Conservation (phyloP, 2,329 filamentous ascomycete genomes). For the Sporothrix sp. region DNA sequence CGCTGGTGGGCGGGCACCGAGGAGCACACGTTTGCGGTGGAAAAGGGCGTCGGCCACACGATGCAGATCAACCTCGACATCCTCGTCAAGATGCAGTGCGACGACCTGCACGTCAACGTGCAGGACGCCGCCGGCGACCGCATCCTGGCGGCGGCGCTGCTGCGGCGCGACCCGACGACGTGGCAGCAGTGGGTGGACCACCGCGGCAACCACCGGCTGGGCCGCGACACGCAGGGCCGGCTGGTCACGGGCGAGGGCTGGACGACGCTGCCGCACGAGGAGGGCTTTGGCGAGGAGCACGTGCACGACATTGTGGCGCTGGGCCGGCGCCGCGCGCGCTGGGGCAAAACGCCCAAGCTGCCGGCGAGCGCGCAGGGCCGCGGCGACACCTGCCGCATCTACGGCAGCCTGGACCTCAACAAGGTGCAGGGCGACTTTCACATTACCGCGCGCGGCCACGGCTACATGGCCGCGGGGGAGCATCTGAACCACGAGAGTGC, state of each 20-base stretch:
- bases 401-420: conserved; percentile 81
- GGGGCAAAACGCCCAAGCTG: conserved; percentile 65
- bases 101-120: conserved; percentile 87
- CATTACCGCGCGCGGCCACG: conserved; percentile 88
- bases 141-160: conserved; percentile 67
- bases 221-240: conserved; percentile 44
- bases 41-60: conserved; percentile 77
- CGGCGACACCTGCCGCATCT: conserved; percentile 76
- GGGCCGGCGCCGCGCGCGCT: conserved; percentile 52
- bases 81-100: conserved; percentile 82
- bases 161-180: conserved; percentile 66
- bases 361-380: conserved; percentile 40
- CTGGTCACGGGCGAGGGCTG: conserved; percentile 49
- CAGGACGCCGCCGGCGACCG: conserved; percentile 91
- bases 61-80: conserved; percentile 94
- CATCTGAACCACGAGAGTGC: conserved; percentile 76
- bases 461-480: conserved; percentile 70
- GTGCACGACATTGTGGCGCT: conserved; percentile 83
- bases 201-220: conserved; percentile 54
- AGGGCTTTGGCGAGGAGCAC: conserved; percentile 69
- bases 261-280: conserved; percentile 44
- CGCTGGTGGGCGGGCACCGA: conserved; percentile 81
- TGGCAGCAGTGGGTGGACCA: conserved; percentile 75
- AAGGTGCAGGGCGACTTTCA: conserved; percentile 98
- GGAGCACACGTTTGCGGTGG: conserved; percentile 83